phyloP scores from a whole-genome alignment of 306 rosid species.

The Prunus padus region DNA sequence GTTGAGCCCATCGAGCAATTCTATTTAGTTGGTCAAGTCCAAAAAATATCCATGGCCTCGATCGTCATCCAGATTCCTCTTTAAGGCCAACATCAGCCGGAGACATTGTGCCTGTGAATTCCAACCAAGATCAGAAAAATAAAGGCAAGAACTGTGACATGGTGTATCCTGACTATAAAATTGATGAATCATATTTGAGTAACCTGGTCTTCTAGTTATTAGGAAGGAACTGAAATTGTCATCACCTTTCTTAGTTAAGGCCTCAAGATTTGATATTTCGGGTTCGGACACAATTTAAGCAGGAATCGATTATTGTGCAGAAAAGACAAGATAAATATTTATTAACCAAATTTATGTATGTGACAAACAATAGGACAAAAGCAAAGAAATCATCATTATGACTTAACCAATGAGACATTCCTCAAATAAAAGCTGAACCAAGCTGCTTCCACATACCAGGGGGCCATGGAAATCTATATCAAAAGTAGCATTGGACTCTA shows the following conservation, averaged over 20 bases:
- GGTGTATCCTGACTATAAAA: conserved; percentile 7
- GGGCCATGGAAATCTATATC: neutral
- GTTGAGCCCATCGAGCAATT: conserved; percentile 82
- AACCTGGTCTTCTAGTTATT: neutral
- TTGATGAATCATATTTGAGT: neutral
- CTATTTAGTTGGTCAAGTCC: conserved; percentile 54
- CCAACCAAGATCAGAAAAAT: conserved; percentile 22
- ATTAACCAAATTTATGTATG: neutral
- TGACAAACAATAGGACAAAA: neutral
- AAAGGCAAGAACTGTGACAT: conserved; percentile 7
- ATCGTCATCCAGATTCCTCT: conserved; percentile 72
- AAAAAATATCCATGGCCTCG: conserved; percentile 77
- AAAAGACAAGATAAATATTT: neutral
- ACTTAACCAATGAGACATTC: neutral
- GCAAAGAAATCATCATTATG: neutral
- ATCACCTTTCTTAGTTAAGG: neutral
- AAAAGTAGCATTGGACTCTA: neutral
- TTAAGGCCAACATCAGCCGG: conserved; percentile 79
- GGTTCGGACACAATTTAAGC: neutral
- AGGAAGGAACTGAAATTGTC: neutral
- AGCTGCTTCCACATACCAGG: neutral
- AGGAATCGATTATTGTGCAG: neutral
- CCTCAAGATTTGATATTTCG: neutral
- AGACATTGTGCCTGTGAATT: conserved; percentile 50
- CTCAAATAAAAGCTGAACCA: neutral